Base-by-base conservation (phyloP, 208 protist species). In the Trypanosoma caninum region DNA sequence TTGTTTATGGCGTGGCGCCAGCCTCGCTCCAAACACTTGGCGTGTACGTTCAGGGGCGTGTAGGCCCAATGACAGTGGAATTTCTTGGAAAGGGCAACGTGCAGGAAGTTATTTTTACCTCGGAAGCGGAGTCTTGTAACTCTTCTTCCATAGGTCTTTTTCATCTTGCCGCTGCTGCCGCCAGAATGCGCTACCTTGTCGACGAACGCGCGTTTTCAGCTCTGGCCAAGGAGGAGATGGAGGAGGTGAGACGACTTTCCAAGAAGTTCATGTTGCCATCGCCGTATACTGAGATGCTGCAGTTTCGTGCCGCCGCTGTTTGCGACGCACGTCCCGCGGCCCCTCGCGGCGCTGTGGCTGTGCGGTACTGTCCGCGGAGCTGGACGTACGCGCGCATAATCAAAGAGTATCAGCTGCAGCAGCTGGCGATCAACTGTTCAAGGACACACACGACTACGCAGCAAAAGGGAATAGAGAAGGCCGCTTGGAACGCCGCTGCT, bases 271-370 rank as follows among this genome's bases (percentile, higher is more conserved):
- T 56, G 45, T 33, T 89, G 30, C 74, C 77, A 14, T 77, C 74
- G 8, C 85, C 82, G 3, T 85, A 74, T 64, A 92, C 85, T 3
- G 68, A 72, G 18, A 76, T 89, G 51, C 40, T 72, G 30, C 72
- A 76, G 58, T 47, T 20, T 9, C 54, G 54, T 9, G 40, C 27
- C 0, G n/a, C 47, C 0, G 40, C 22, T 13, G 31, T 18, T 11
- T 30, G 11, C 1, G 38, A 0, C 3, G 25, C 20, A 52, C 14
- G 18, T 5, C 13, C 22, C 16, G 35, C 23, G 9, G 28, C 48
- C 1, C 3, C 40, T 22, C 53, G 23, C 10, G 46, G 6, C 22
- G 31, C 41, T 3, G 54, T 66, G n/a, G 62, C 66, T 2, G 14
- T 47, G 10, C 59, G 60, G 8, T 72, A 72, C 35, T 30, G 50